These are phyloP conservation scores for Melocanna baccifera DNA, from an alignment of 176 grass and related monocot species.

Conservation along the genomic window DNA sequence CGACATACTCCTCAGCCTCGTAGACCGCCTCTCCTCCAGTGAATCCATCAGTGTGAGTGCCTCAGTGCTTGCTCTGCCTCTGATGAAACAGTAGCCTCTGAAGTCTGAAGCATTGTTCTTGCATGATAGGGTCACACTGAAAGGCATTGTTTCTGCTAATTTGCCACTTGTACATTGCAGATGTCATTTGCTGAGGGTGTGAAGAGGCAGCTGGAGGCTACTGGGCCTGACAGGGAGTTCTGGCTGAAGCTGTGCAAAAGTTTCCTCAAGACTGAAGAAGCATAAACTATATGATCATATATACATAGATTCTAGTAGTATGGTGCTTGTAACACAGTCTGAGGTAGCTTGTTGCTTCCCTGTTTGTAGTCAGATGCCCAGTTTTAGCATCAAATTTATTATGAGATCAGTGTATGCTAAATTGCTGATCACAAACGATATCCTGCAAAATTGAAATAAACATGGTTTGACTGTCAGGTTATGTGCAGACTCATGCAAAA, in stretches of 20 bases:
- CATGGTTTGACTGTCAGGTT: background rate
- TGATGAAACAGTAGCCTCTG: background rate
- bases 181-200: conserved; percentile 45
- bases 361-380: background rate
- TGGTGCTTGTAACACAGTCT: background rate
- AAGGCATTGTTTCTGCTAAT: background rate
- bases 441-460: background rate
- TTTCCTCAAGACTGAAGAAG: conserved; percentile 64
- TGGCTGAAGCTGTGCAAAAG: conserved; percentile 75
- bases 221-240: conserved; percentile 62
- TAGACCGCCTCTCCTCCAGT: conserved; percentile 54
- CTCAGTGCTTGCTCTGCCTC: background rate
- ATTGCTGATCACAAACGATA: background rate
- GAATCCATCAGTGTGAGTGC: conserved; percentile 56
- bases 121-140: background rate
- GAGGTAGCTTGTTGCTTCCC: background rate
- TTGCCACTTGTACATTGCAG: conserved; percentile 6
- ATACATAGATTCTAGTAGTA: background rate
- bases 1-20: conserved; percentile 73
- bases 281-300: background rate
- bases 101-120: background rate
- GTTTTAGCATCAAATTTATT: background rate
- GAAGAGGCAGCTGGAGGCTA: conserved; percentile 49
- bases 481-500: background rate
- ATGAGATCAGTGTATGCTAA: background rate